Evolutionary conservation across 768 basidiomycete species (phyloP).

Genomic region (Termitomyces sp.): DNA sequence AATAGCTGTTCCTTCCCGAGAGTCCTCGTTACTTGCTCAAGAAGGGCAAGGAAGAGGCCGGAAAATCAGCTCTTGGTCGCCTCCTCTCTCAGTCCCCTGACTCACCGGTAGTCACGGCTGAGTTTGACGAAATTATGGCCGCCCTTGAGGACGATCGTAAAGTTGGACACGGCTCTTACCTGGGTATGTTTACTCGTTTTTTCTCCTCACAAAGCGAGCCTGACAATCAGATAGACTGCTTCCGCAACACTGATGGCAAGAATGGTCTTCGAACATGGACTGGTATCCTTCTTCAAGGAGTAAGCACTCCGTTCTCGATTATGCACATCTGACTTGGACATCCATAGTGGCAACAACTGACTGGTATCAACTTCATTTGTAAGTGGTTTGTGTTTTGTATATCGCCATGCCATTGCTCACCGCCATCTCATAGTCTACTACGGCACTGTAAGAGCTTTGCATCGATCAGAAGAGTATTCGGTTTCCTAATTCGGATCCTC

Average conservation of each 20-base stretch:
- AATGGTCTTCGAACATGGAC: conserved; percentile 67
- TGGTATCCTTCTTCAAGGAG: conserved; percentile 71
- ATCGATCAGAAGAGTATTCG: conserved; percentile 21
- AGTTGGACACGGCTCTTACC: conserved; percentile 55
- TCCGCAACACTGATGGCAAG: conserved; percentile 53
- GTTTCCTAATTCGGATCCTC: conserved; percentile 30
- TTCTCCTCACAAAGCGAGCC: not conserved
- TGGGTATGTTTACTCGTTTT: conserved; percentile 14
- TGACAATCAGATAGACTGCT: conserved; percentile 32
- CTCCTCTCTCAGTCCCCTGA: conserved; percentile 51
- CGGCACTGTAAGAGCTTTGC: conserved; percentile 35
- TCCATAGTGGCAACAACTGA: conserved; percentile 58
- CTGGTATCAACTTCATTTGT: conserved; percentile 60
- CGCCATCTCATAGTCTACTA: conserved; percentile 39
- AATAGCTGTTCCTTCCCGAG: conserved; percentile 17
- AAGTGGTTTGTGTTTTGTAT: not conserved
- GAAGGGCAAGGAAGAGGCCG: conserved; percentile 53
- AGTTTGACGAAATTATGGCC: conserved; percentile 41
- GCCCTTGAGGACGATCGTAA: conserved; percentile 61
- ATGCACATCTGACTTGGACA: not conserved
- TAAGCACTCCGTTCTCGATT: conserved; percentile 11
- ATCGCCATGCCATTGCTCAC: not conserved
- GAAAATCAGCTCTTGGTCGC: conserved; percentile 53
- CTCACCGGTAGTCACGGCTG: conserved; percentile 43
- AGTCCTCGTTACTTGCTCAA: conserved; percentile 79